Conservation (phyloP, 805 yeast species). For the Jamesozyma rosinii region DNA sequence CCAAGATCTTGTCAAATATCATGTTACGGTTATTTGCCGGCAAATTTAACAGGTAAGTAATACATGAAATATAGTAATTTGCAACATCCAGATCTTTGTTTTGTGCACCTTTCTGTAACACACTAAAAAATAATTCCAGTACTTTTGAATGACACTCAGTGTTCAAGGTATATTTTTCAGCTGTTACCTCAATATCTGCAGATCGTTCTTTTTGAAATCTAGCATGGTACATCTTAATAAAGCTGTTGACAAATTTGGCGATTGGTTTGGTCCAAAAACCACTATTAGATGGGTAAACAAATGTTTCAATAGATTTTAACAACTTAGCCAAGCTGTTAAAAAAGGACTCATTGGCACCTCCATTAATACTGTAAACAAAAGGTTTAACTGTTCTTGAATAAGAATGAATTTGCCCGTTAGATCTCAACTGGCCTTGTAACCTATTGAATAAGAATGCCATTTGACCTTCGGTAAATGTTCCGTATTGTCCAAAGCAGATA, state of each 20-base stretch:
- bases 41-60: slow-evolving; percentile 57
- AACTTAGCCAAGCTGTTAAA: slow-evolving; percentile 45
- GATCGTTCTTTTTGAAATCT: slow-evolving; percentile 41
- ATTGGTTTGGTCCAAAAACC: slow-evolving; percentile 80
- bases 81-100: slow-evolving; percentile 53
- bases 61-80: slow-evolving; percentile 47
- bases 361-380: slow-evolving; percentile 50
- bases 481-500: slow-evolving; percentile 40
- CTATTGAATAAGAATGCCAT: slow-evolving; percentile 51
- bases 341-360: slow-evolving; percentile 37
- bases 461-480: slow-evolving; percentile 57
- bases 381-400: slow-evolving; percentile 41
- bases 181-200: slow-evolving; percentile 13
- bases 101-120: slow-evolving; percentile 64
- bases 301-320: slow-evolving; percentile 65
- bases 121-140: slow-evolving; percentile 38
- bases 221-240: slow-evolving; percentile 52
- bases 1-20: slow-evolving; percentile 45
- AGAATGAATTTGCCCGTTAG: slow-evolving; percentile 33
- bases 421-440: slow-evolving; percentile 34
- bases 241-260: slow-evolving; percentile 52
- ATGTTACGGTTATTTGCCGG: slow-evolving; percentile 36
- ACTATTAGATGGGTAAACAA: slow-evolving; percentile 84
- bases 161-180: slow-evolving; percentile 20
- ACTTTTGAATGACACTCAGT: slow-evolving; percentile 29